Percentiles rank a stretch among this genome's conserved stretches.
Evolutionary conservation across 208 protist genomes (phyloP).

Genomic region (Trypanosoma congolense): DNA sequence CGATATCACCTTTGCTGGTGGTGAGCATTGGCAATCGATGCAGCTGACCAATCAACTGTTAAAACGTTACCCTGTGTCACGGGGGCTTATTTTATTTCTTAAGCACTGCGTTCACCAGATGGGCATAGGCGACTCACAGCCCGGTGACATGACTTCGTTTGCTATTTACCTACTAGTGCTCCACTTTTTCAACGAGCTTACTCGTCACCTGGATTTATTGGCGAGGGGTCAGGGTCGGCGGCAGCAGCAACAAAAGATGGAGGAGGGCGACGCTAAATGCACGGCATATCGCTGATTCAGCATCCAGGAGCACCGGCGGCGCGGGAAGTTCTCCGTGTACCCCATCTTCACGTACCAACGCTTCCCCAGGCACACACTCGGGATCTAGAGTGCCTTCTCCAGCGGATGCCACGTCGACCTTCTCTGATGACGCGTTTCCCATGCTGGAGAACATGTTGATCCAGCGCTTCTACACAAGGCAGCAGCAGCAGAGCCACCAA

Average conservation of each 20-base stretch:
- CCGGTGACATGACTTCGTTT: conserved; percentile 79
- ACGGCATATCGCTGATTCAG: background rate
- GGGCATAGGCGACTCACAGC: conserved; percentile 58
- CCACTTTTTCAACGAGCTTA: conserved; percentile 78
- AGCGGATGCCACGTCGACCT: background rate
- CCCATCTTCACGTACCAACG: background rate
- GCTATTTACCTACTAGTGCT: conserved; percentile 79
- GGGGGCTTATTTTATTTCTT: conserved; percentile 70
- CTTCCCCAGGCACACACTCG: background rate
- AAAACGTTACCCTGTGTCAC: conserved; percentile 52
- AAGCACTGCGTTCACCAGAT: conserved; percentile 73
- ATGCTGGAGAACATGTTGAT: conserved; percentile 13
- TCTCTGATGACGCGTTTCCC: conserved; percentile 14
- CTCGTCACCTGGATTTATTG: conserved; percentile 27
- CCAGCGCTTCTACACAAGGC: conserved; percentile 1
- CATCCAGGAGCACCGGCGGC: background rate
- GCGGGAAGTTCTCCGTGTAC: background rate
- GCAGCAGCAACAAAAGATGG: conserved; percentile 5
- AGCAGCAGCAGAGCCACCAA: background rate
- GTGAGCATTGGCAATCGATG: conserved; percentile 85
- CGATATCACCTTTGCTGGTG: conserved; percentile 83
- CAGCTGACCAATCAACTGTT: conserved; percentile 64
- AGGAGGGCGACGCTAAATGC: background rate
- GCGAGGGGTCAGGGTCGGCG: conserved; percentile 28
- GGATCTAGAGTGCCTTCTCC: background rate